phyloP scores from a whole-genome alignment of 1,284 basidiomycete genomes.

The Pholiota adiposa region DNA sequence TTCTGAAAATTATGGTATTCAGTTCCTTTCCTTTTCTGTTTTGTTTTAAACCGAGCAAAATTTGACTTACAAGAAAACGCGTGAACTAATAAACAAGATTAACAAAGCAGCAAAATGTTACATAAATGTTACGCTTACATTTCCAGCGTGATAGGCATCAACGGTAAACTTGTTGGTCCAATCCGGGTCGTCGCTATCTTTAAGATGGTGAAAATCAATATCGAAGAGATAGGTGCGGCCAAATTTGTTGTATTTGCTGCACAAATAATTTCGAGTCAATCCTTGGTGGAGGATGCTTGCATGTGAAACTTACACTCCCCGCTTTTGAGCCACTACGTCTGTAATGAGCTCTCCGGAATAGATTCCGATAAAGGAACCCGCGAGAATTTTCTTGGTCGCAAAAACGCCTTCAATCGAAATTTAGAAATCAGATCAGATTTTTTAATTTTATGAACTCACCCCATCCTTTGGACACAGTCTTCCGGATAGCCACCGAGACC shows the following conservation, averaged over 20 bases:
- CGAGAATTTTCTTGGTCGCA: slow-evolving; percentile 64
- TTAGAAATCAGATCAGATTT: neutral
- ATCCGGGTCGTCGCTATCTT: slow-evolving; percentile 36
- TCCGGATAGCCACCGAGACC: slow-evolving; percentile 62
- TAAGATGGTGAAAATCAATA: slow-evolving; percentile 76
- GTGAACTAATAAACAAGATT: slow-evolving; percentile 54
- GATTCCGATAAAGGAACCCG: slow-evolving; percentile 78
- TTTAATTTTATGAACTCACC: slow-evolving; percentile 46
- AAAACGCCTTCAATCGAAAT: slow-evolving; percentile 58
- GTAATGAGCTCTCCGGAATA: slow-evolving; percentile 86
- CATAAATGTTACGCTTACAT: slow-evolving; percentile 56
- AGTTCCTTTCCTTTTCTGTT: neutral
- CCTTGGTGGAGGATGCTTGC: neutral
- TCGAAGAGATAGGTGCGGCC: slow-evolving; percentile 88
- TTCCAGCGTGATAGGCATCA: slow-evolving; percentile 87
- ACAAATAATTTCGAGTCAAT: neutral
- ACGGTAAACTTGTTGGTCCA: slow-evolving; percentile 57
- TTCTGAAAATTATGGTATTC: slow-evolving; percentile 52
- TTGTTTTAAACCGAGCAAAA: no score
- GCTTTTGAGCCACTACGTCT: slow-evolving; percentile 65
- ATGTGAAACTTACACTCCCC: slow-evolving; percentile 60
- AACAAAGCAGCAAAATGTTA: neutral
- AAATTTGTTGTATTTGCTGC: slow-evolving; percentile 74
- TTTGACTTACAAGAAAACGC: slow-evolving; percentile 65
- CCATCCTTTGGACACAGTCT: slow-evolving; percentile 82